These are phyloP conservation scores for Leptographium flavum DNA, from an alignment of 2,329 filamentous ascomycete genomes.

Conservation along the genomic window DNA sequence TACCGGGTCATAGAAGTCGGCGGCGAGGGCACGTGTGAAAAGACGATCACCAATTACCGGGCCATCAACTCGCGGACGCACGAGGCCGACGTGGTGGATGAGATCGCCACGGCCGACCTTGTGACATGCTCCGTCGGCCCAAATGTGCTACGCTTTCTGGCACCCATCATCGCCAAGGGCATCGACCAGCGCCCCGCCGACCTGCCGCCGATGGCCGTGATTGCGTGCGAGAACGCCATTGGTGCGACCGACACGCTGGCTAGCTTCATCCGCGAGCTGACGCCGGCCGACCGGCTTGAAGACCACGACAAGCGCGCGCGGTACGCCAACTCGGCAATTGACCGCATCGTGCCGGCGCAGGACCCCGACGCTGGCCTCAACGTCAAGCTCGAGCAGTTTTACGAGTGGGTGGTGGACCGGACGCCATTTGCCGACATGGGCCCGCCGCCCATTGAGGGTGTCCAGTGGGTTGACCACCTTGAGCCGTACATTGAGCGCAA, in stretches of 20 bases:
- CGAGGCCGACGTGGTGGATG: slow-evolving; percentile 65
- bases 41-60: slow-evolving; percentile 85
- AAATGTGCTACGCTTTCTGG: slow-evolving; percentile 92
- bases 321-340: slow-evolving; percentile 96
- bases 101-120: slow-evolving; percentile 75
- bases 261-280: slow-evolving; percentile 66
- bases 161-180: slow-evolving; percentile 87
- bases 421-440: slow-evolving; percentile 63
- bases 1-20: slow-evolving; percentile 94
- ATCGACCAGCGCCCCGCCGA: slow-evolving; percentile 60
- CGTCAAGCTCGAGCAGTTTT: slow-evolving; percentile 96
- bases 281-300: slow-evolving; percentile 49
- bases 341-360: slow-evolving; percentile 93
- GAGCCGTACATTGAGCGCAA: slow-evolving; percentile 97
- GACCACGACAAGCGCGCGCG: slow-evolving; percentile 61
- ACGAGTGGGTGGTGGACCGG: slow-evolving; percentile 93
- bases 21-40: slow-evolving; percentile 63
- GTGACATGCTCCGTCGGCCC: slow-evolving; percentile 96
- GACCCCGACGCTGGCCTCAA: slow-evolving; percentile 66
- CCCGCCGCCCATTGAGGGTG: slow-evolving; percentile 65
- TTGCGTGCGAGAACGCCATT: slow-evolving; percentile 97
- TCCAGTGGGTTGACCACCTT: slow-evolving; percentile 87
- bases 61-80: slow-evolving; percentile 90
- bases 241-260: slow-evolving; percentile 83
- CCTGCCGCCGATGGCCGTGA: slow-evolving; percentile 65